phyloP scores from a whole-genome alignment of 805 yeast genomes.

The Komagataella populi region DNA sequence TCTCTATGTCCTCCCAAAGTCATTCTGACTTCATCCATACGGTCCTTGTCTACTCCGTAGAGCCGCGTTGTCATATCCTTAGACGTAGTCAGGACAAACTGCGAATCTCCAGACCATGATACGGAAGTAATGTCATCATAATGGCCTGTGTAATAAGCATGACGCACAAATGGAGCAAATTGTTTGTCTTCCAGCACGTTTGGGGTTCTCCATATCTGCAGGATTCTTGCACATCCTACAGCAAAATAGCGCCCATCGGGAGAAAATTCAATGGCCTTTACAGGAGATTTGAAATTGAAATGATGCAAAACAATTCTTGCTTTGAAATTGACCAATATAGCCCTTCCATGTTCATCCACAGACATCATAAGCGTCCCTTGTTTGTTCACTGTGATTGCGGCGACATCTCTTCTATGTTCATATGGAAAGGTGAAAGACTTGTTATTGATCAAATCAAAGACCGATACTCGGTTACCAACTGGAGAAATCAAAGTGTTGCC shows the following conservation, averaged over 20 bases:
- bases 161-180: slow-evolving; percentile 91
- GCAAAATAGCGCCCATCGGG: slow-evolving; percentile 87
- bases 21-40: slow-evolving; percentile 49
- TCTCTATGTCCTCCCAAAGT: slow-evolving; percentile 90
- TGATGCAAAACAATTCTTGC: slow-evolving; percentile 83
- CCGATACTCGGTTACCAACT: slow-evolving; percentile 86
- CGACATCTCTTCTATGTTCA: slow-evolving; percentile 81
- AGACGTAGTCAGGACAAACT: slow-evolving; percentile 76
- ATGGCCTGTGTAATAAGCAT: slow-evolving; percentile 87
- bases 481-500: slow-evolving; percentile 80
- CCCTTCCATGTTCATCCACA: slow-evolving; percentile 87
- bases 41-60: slow-evolving; percentile 64
- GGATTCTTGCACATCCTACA: slow-evolving; percentile 63
- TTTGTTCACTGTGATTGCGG: slow-evolving; percentile 66
- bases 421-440: slow-evolving; percentile 81
- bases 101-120: slow-evolving; percentile 83
- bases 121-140: slow-evolving; percentile 66
- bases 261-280: slow-evolving; percentile 65
- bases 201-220: slow-evolving; percentile 94
- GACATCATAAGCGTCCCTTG: slow-evolving; percentile 72
- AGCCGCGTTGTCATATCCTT: slow-evolving; percentile 84
- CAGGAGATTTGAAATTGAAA: slow-evolving; percentile 79
- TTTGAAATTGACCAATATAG: slow-evolving; percentile 75
- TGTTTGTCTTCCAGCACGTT: slow-evolving; percentile 69
- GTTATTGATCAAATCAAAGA: slow-evolving; percentile 75